Evolutionary conservation across 75 land plant species (phyloP).

Genomic region (Larix kaempferi): DNA sequence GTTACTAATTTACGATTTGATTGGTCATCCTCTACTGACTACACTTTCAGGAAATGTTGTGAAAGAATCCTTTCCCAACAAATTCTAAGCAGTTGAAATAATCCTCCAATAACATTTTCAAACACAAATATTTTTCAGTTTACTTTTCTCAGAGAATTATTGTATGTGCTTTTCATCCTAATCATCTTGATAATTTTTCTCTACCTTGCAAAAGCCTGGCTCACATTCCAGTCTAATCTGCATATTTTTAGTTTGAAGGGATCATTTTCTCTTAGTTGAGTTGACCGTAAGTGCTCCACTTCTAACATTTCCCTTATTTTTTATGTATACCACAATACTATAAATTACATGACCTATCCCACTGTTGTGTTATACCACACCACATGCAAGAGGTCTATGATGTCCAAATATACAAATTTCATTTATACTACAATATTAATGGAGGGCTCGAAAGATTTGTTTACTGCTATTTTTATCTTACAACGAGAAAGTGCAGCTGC

Average conservation of each 20-base stretch:
- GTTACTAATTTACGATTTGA: conserved; percentile 62
- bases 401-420: conserved; percentile 1
- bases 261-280: neutral
- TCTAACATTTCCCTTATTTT: neutral
- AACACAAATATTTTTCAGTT: neutral
- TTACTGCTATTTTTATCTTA: neutral
- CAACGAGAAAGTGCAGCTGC: neutral
- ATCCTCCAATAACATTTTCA: neutral
- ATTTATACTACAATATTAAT: neutral
- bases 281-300: neutral
- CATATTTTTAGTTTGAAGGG: neutral
- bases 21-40: conserved; percentile 68
- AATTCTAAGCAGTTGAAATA: conserved; percentile 5
- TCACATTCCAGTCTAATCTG: conserved; percentile 1
- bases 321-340: neutral
- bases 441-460: neutral
- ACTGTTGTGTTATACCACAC: neutral
- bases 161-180: neutral
- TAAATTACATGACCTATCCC: neutral
- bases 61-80: conserved; percentile 43
- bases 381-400: neutral
- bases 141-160: neutral
- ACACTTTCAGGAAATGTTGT: conserved; percentile 48
- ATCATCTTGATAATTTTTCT: neutral
- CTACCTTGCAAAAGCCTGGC: conserved; percentile 2